These are phyloP conservation scores for Euphrasia confusa DNA, from an alignment of 257 asterid species.

Conservation along the genomic window DNA sequence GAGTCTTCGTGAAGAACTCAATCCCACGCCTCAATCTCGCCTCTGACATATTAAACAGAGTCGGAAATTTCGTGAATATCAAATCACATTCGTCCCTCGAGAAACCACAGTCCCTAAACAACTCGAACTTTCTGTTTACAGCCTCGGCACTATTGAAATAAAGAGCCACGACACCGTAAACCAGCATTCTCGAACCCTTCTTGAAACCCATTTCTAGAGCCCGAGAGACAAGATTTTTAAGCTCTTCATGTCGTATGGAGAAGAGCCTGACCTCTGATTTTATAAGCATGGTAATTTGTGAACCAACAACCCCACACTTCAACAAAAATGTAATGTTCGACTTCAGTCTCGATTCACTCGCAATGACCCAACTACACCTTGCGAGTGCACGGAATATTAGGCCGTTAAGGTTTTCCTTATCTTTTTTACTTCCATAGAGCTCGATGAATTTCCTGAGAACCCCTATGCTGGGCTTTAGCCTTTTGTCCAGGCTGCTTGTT, in stretches of 20 bases:
- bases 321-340: constrained; percentile 15
- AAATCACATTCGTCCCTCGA: constrained; percentile 5
- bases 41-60: constrained; percentile 15
- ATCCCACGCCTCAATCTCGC: constrained; percentile 9
- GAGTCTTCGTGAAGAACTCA: constrained; percentile 14
- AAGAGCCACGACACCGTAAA: constrained; percentile 6
- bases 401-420: not conserved
- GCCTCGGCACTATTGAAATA: constrained; percentile 16
- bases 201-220: constrained; percentile 18
- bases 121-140: constrained; percentile 4
- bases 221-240: constrained; percentile 13
- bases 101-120: constrained; percentile 21
- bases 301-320: constrained; percentile 20
- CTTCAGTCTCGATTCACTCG: not conserved
- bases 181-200: constrained; percentile 24
- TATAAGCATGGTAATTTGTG: constrained; percentile 21
- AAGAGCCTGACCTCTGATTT: constrained; percentile 12
- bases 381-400: constrained; percentile 17
- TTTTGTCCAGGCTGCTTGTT: constrained; percentile 28
- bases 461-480: constrained; percentile 29
- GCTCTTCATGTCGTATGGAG: constrained; percentile 7
- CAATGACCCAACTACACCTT: constrained; percentile 5
- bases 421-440: constrained; percentile 1
- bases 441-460: constrained; percentile 25
- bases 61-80: constrained; percentile 1